Conservation (phyloP, 805 yeast genomes). For the Wickerhamomyces ciferrii region DNA sequence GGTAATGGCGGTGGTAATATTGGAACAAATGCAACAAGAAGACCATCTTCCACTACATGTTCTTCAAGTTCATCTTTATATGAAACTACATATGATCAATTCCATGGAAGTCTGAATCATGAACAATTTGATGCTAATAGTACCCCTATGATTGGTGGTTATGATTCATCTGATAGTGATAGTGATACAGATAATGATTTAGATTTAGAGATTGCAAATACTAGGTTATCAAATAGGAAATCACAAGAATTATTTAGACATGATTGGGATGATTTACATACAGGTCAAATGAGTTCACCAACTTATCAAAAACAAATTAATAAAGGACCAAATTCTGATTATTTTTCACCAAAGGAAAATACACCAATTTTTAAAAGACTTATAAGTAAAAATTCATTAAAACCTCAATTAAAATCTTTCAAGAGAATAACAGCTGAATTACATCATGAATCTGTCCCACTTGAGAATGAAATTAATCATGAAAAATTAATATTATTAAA, state of each 20-base stretch:
- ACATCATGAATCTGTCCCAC: conserved; percentile 17
- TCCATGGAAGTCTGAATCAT: not conserved
- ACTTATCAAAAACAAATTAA: not conserved
- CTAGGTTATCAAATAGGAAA: conserved; percentile 1
- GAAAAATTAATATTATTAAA: conserved; percentile 21
- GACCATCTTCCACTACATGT: not conserved
- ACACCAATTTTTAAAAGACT: conserved; percentile 24
- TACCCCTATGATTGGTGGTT: not conserved
- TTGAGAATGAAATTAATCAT: conserved; percentile 21
- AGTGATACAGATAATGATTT: conserved; percentile 11
- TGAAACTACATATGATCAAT: conserved; percentile 1
- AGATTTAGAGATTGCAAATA: conserved; percentile 5
- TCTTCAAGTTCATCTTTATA: conserved; percentile 1
- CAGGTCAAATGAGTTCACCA: conserved; percentile 9
- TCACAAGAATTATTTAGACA: conserved; percentile 11
- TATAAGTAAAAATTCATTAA: conserved; percentile 16
- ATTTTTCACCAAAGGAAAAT: conserved; percentile 11
- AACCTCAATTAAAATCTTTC: conserved; percentile 23
- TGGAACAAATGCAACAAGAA: not conserved
- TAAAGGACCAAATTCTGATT: conserved; percentile 6
- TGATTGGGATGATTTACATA: conserved; percentile 3
- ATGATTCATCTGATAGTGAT: conserved; percentile 9
- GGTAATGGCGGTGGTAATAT: not conserved
- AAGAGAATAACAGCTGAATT: conserved; percentile 19
- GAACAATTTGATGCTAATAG: not conserved